Conservation (phyloP, 257 asterid genomes). For the Solanum infundibuliforme region DNA sequence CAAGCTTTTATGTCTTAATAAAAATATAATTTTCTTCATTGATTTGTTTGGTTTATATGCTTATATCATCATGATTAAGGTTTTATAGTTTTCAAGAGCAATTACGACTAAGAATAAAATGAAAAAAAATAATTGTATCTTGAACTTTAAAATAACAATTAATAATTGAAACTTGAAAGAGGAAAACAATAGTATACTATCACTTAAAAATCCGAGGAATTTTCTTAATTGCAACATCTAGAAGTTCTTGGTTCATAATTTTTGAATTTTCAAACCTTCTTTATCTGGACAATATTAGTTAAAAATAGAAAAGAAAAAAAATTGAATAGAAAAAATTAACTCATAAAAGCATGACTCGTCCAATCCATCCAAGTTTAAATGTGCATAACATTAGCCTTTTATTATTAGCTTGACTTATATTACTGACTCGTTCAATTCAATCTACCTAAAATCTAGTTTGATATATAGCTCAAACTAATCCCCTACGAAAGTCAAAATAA, state of each 20-base stretch:
- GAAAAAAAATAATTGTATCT: not conserved
- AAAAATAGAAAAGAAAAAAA: not conserved
- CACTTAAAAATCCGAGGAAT: not conserved
- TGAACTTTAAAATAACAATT: not conserved
- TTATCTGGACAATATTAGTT: not conserved
- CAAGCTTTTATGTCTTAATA: not conserved
- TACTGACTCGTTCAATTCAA: not conserved
- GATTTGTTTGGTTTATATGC: not conserved
- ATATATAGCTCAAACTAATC: not conserved
- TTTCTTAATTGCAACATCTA: not conserved
- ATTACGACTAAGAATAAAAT: not conserved
- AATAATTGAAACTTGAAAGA: not conserved
- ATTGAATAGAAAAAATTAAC: not conserved
- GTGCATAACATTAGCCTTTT: accelerated
- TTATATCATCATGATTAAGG: not conserved
- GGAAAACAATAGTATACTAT: not conserved
- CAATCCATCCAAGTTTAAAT: not conserved
- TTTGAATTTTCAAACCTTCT: not conserved
- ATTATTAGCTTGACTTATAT: not conserved
- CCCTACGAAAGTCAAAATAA: not conserved
- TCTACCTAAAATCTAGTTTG: not conserved
- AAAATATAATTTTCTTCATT: not conserved
- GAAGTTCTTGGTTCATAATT: not conserved
- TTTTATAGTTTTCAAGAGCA: not conserved
- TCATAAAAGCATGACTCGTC: not conserved